Evolutionary conservation across 2,329 filamentous ascomycete genomes (phyloP), one percentile per base, ranked within the genome.

Genomic region (Cytospora piceicola): DNA sequence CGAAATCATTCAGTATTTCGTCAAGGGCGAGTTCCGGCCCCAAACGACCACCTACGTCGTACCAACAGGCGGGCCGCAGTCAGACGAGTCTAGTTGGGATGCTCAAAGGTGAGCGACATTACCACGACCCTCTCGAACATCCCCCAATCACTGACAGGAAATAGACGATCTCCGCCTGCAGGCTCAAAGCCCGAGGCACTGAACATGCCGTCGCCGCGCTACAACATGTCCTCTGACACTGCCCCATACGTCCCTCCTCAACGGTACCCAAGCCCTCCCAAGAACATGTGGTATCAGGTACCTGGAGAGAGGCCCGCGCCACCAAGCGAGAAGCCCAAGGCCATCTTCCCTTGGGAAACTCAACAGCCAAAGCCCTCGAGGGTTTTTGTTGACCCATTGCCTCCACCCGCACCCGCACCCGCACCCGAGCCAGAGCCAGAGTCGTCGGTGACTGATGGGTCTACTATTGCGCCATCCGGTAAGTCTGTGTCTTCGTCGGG

Each of bases 261-360:
- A 67, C 83, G 86, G 61, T 95, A 96, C 73, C 92, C 94, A 3
- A 91, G 92, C 73, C 92, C 93, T 22, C 93, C 94, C 0, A 90
- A 85, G 75, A 86, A 94, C 73, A 94, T 97, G 92, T 95, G 90
- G 84, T 97, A 95, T 75, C 82, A 94, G 72, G 85, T 96, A 42
- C 93, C 93, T 6, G 87, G 83, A 69, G 83, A 86, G 66, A 81
- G 81, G 22, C 86, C 87, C 27, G 83, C 86, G 57, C 80, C 77
- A 29, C 72, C 73, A n/a, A 71, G 83, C 53, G 81, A 88, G 69
- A 85, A 80, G 67, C 85, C 88, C 17, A 83, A 85, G 57, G 84
- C 88, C 3, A 89, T 98, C 58, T 99, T 99, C 76, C 95, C 95
- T 0, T 99, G 95, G 95, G 95, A 99, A 76, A 79, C 77, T 52